Evolutionary conservation across 345 rosid genomes (phyloP).

Genomic region (Eucalyptus paniculata): DNA sequence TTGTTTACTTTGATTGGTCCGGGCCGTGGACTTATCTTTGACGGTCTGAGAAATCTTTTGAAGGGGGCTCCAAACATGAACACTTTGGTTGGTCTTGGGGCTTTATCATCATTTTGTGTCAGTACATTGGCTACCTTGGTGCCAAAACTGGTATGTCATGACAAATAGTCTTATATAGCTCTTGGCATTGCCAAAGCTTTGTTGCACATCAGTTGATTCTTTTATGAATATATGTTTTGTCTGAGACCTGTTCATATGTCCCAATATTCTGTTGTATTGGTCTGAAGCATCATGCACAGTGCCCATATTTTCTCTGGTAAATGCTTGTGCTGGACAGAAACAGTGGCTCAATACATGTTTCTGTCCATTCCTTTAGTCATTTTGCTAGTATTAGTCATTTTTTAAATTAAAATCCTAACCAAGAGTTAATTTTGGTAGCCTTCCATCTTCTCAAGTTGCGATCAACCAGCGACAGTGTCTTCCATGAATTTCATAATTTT

Average conservation of each 20-base stretch:
- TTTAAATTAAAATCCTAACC: background rate
- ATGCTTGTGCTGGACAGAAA: background rate
- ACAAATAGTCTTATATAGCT: background rate
- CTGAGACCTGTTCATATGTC: background rate
- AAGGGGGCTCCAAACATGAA: constrained; percentile 93
- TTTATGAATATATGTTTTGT: background rate
- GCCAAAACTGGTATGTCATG: constrained; percentile 59
- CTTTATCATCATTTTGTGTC: constrained; percentile 83
- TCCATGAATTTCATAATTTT: background rate
- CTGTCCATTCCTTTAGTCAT: background rate
- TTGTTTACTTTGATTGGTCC: constrained; percentile 90
- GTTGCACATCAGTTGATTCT: background rate
- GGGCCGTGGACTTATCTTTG: constrained; percentile 76
- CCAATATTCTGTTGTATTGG: background rate
- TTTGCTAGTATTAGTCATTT: background rate
- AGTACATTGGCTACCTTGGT: constrained; percentile 77
- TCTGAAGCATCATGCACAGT: background rate
- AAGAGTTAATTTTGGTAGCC: background rate
- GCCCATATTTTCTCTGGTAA: background rate
- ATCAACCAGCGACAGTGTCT: background rate
- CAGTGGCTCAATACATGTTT: background rate
- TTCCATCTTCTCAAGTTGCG: background rate
- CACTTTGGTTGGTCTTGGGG: constrained; percentile 95
- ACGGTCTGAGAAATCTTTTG: constrained; percentile 71
- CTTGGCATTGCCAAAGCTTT: background rate